Evolutionary conservation across 495 filamentous ascomycete genomes (phyloP).

Genomic region (Lophiostoma macrostomum): DNA sequence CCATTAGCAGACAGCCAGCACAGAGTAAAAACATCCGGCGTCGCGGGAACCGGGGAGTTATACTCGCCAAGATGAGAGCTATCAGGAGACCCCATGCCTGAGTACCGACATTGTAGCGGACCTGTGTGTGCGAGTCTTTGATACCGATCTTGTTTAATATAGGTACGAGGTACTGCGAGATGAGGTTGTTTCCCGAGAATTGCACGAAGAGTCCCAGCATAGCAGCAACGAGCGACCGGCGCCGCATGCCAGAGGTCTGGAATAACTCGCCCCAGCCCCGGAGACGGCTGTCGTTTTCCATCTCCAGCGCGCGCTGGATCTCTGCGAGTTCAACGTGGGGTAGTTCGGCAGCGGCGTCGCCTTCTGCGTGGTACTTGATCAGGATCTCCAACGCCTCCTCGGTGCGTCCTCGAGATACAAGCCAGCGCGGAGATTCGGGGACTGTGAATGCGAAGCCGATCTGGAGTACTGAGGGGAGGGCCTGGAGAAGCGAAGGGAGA

Average conservation of each 20-base stretch:
- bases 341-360: conserved; percentile 50
- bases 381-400: conserved; percentile 27
- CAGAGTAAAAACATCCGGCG: conserved; percentile 36
- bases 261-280: conserved; percentile 52
- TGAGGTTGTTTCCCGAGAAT: conserved; percentile 18
- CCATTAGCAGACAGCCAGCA: conserved; percentile 50
- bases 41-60: conserved; percentile 10
- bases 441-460: conserved; percentile 10
- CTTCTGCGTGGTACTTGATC: conserved; percentile 59
- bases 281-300: conserved; percentile 54
- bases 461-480: conserved; percentile 46
- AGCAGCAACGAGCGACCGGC: conserved; percentile 2
- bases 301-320: conserved; percentile 55
- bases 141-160: conserved; percentile 53
- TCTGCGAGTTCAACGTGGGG: conserved; percentile 57
- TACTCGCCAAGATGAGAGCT: conserved; percentile 1
- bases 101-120: conserved; percentile 56
- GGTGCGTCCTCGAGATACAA: conserved; percentile 19
- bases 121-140: conserved; percentile 48
- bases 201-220: conserved; percentile 16
- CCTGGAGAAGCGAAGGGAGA: conserved; percentile 57
- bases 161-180: conserved; percentile 17
- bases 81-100: conserved; percentile 49
- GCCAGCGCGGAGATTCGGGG: conserved; percentile 25
- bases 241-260: conserved; percentile 15